Conservation (phyloP, 2,329 filamentous ascomycete species). For the Byssothecium circinans region DNA sequence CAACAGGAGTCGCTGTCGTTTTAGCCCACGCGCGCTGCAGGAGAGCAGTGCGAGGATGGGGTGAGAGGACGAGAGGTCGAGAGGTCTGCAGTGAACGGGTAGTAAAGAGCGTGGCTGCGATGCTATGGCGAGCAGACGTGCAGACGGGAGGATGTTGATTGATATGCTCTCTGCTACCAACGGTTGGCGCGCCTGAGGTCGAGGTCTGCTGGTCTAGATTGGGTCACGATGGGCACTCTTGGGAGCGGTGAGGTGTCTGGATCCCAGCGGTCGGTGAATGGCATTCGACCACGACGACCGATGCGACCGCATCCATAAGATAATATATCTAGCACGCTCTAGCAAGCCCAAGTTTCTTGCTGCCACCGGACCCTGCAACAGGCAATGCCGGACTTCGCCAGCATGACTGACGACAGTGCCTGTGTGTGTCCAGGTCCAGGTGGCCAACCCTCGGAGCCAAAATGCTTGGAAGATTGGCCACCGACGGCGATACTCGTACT, state of each 20-base stretch:
- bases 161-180: conserved; percentile 7
- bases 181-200: conserved; percentile 12
- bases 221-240: conserved; percentile 32
- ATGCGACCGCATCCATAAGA: conserved; percentile 53
- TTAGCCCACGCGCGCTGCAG: conserved; percentile 32
- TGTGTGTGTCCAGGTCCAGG: conserved; percentile 10
- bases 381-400: conserved; percentile 49
- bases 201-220: conserved; percentile 26
- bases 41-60: no score
- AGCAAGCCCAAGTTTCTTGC: no score
- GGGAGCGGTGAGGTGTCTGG: conserved; percentile 35
- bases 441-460: conserved; percentile 12
- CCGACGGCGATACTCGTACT: no score
- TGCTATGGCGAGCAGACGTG: conserved; percentile 10
- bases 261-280: conserved; percentile 29
- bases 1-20: conserved; percentile 30
- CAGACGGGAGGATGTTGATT: background rate
- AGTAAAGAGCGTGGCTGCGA: conserved; percentile 11
- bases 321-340: conserved; percentile 60
- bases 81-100: conserved; percentile 5
- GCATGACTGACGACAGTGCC: conserved; percentile 28
- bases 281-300: conserved; percentile 44
- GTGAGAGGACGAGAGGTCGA: conserved; percentile 5
- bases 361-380: no score
- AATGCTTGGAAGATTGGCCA: background rate